Base-by-base conservation (phyloP, 2,329 filamentous ascomycete species). In the Pseudogymnoascus sp. region DNA sequence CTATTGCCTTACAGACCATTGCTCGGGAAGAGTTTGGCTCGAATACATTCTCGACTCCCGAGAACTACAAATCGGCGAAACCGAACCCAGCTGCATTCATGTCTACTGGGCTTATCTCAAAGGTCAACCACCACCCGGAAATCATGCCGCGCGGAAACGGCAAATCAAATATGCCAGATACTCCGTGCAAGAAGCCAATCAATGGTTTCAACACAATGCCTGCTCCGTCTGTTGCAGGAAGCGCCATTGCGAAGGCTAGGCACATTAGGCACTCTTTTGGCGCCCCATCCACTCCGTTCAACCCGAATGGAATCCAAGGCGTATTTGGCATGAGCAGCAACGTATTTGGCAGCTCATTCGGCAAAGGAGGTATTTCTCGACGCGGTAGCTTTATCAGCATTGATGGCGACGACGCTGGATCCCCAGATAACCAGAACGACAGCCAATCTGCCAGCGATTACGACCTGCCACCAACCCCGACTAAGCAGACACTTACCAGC, bases 81-180 rank as follows among this genome's bases (percentile, higher is more conserved):
- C 89, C 93, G 21, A 82, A 90, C 63, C 87, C 90, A 33, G 86
- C 89, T 42, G 92, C 92, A 6, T 97, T 97, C 76, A 92, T 91
- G 80, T 97, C 95, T 1, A 97, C 95, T 0, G 93, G 93, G 1
- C 79, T 99, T 29, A 88, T 99, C 62, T 97, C 95, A 10, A 99
- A 99, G 78, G 90, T 96, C 75, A 96, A 95, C 71, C 87, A 90
- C 64, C 87, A 90, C 73, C 84, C 87, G 0, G 91, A 97, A 68
- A 37, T 37, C 14, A 83, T 91, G 61, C 83, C 74, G 67, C 75
- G 78, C 38, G 79, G 78, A 24, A 77, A 77, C 29, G 82, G 81
- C 75, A 86, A 88, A 72, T 78, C 84, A 70, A 82, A 84, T 31
- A 93, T 96, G 81, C 93, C 95, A 0, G 95, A 97, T 72, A 99